Conservation (phyloP, 208 protist genomes). For the Trypanosoma congolense region DNA sequence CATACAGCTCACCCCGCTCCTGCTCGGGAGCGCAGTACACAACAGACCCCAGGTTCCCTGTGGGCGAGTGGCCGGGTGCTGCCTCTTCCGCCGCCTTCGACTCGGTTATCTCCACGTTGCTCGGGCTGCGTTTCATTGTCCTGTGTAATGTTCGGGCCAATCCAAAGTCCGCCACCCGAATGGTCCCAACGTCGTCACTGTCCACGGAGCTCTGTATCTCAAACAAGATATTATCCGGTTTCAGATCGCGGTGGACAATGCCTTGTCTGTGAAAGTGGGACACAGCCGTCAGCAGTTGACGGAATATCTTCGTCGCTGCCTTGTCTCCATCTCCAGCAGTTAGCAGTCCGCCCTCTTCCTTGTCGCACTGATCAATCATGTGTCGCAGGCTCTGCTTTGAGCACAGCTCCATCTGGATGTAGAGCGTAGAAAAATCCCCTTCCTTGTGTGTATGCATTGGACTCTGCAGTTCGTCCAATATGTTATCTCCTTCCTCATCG, state of each 20-base stretch:
- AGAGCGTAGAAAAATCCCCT: conserved; percentile 60
- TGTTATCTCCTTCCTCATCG: conserved; percentile 10
- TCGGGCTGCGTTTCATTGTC: conserved; percentile 41
- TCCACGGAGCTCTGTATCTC: conserved; percentile 41
- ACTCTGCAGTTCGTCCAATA: conserved; percentile 6
- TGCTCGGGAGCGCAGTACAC: conserved; percentile 84
- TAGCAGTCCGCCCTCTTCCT: conserved; percentile 33
- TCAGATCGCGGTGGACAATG: conserved; percentile 80
- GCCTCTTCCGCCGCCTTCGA: conserved; percentile 5
- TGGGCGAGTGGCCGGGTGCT: conserved; percentile 14
- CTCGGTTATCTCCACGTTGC: conserved; percentile 37
- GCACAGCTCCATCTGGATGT: conserved; percentile 88
- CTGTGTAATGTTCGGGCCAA: conserved; percentile 52
- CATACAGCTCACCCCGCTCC: conserved; percentile 65
- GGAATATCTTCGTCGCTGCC: conserved; percentile 60
- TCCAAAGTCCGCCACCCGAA: conserved; percentile 82
- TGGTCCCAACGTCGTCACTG: conserved; percentile 51
- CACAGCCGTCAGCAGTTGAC: conserved; percentile 70
- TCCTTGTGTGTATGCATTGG: conserved; percentile 5
- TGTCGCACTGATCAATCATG: conserved; percentile 66
- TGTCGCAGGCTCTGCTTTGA: conserved; percentile 60
- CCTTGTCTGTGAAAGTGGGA: conserved; percentile 67
- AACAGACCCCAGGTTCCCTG: conserved; percentile 67
- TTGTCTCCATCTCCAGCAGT: conserved; percentile 47
- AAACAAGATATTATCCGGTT: conserved; percentile 81